Percentiles rank a stretch among this genome's conserved stretches.
Conservation (phyloP, 305 asterid genomes). For the Fraxinus latifolia region DNA sequence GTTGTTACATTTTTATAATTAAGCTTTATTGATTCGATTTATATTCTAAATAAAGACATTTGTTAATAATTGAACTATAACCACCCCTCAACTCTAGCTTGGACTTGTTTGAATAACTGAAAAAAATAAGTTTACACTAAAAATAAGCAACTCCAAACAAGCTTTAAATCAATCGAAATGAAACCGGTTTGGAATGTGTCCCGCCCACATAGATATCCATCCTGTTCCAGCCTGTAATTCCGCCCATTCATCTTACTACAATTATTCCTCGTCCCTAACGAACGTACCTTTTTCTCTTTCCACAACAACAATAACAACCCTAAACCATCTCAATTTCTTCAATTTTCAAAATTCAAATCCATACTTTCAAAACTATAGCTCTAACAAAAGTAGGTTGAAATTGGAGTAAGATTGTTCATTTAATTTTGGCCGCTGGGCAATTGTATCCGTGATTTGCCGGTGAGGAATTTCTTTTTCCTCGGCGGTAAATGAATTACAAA, state of each 20-base stretch:
- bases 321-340: background rate
- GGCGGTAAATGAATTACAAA: constrained; percentile 20
- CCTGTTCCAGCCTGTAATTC: background rate
- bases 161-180: background rate
- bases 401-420: constrained; percentile 20
- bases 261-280: background rate
- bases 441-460: constrained; percentile 25
- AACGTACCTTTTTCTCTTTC: background rate
- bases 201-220: background rate
- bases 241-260: background rate
- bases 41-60: too few relatives aligned
- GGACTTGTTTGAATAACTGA: too few relatives aligned
- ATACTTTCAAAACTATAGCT: background rate
- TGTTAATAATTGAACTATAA: too few relatives aligned
- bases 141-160: too few relatives aligned
- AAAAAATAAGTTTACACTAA: too few relatives aligned
- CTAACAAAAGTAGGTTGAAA: background rate
- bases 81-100: too few relatives aligned
- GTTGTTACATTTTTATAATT: too few relatives aligned
- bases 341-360: background rate
- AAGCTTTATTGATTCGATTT: too few relatives aligned
- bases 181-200: background rate
- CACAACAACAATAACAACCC: background rate
- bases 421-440: constrained; percentile 13
- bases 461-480: constrained; percentile 24